Evolutionary conservation across 1,284 basidiomycete genomes (phyloP), one percentile per base, ranked within the genome.

Genomic region (Dichomitus squalens): DNA sequence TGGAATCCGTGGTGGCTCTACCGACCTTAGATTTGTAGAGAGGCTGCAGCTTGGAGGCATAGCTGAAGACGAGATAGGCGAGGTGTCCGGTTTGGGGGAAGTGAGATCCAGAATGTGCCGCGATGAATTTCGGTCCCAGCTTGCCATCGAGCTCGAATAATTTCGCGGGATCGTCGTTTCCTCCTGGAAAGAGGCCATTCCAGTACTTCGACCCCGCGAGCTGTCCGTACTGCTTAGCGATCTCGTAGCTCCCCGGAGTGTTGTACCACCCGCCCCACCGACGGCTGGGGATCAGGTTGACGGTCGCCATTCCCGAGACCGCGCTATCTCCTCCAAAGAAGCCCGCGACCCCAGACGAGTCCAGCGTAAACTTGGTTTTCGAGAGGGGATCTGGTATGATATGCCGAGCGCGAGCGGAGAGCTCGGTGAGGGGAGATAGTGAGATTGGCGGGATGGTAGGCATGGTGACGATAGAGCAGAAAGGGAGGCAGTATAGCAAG

Each of bases 341-440:
- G 14, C 59, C 59, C 14, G 59, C 59, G 4, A 61, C 55, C 1
- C 59, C 59, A 25, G 59, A 61, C 29, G 53, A 44, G 31, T 61
- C 59, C 25, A 61, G 53, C n/a, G 34, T 47, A 29, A 57, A 54
- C 11, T 35, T n/a, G n/a, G 25, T 25, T 21, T 41, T 36, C 11
- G 52, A 7, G 35, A 40, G 11, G 46, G 76, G 40, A 55, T 63
- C 63, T n/a, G n/a, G n/a, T n/a, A n/a, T n/a, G n/a, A n/a, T n/a
- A n/a, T n/a, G n/a, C n/a, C n/a, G n/a, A n/a, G n/a, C n/a, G n/a
- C n/a, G n/a, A n/a, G n/a, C n/a, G n/a, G n/a, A n/a, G n/a, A n/a
- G n/a, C n/a, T n/a, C n/a, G n/a, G n/a, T n/a, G n/a, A n/a, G n/a
- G n/a, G n/a, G n/a, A n/a, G n/a, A n/a, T n/a, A n/a, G n/a, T n/a